A percentile compares a stretch with the other conserved stretches of the same genome.
Conservation (phyloP, 176 grass and related monocot genomes). For the Raddia guianensis region DNA sequence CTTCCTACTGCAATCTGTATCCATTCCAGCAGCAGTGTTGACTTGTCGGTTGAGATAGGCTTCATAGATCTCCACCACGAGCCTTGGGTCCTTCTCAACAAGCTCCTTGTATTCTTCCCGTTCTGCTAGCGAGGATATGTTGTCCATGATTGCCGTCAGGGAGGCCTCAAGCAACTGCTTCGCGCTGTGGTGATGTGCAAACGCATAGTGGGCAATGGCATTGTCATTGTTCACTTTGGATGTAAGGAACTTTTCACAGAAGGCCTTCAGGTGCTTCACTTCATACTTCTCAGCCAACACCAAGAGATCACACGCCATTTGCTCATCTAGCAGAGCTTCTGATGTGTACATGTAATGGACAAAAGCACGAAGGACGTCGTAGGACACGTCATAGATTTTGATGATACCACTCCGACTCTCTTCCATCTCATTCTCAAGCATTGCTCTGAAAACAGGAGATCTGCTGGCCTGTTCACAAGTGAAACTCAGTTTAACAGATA, state of each 20-base stretch:
- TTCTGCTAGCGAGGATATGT: constrained; percentile 73
- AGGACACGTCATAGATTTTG: constrained; percentile 78
- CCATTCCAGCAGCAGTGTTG: constrained; percentile 63
- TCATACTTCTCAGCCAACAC: constrained; percentile 92
- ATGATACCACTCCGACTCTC: constrained; percentile 90
- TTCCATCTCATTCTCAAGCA: constrained; percentile 98
- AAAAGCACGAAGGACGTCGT: constrained; percentile 77
- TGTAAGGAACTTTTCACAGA: constrained; percentile 85
- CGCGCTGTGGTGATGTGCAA: constrained; percentile 76
- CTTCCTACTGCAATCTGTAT: constrained; percentile 49
- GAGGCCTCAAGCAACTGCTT: constrained; percentile 78
- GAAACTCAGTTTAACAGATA: not conserved
- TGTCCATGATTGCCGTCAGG: constrained; percentile 70
- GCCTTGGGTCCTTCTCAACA: constrained; percentile 87
- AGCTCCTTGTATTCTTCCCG: constrained; percentile 86
- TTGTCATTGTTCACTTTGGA: constrained; percentile 87
- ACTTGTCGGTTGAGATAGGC: constrained; percentile 79
- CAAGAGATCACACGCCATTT: constrained; percentile 76
- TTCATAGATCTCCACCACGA: constrained; percentile 93
- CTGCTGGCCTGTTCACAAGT: constrained; percentile 64
- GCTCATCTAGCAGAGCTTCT: constrained; percentile 73
- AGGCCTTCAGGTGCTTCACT: constrained; percentile 82
- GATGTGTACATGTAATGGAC: constrained; percentile 83
- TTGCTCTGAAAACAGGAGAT: constrained; percentile 94
- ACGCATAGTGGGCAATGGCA: constrained; percentile 69